Evolutionary conservation across 2,329 filamentous ascomycete species (phyloP), one percentile per base, ranked within the genome.

Genomic region (Didymella sp.): DNA sequence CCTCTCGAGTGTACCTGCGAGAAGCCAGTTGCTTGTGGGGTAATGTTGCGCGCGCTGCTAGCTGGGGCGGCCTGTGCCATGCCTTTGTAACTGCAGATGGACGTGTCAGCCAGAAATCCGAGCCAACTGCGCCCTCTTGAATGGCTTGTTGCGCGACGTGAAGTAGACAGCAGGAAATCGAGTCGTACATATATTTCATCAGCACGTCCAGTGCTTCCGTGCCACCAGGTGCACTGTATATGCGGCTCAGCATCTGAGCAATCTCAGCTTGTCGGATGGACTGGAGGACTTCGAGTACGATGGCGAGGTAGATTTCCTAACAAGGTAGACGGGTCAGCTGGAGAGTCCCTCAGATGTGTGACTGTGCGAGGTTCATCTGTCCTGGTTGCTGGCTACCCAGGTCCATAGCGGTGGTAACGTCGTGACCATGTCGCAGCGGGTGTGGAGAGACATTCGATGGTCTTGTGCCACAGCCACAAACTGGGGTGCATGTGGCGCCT

Each of bases 191-290:
- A 79, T 97, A 99, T 82, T 99, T 99, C 91, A 96, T 96, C 76
- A 99, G 81, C 48, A 94, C 92, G 77, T 99, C 95, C 66, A 96
- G 81, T 59, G 90, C 84, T 78, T 98, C 95, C 60, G 86, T 87
- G 25, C 95, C 95, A 60, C 90, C 90, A 47, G 90, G 86, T 11
- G 88, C 87, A 58, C 81, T 82, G 79, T 95, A 92, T 71, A 98
- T 89, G 56, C 88, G 86, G 78, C 89, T 87, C 66, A 99, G 82
- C 71, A 98, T 87, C 13, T 91, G 90, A 62, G 88, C 92, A 91
- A 98, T 98, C 69, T 99, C 95, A 68, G 90, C 90, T 73, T 95
- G 92, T 76, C 96, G 93, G 79, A 98, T 98, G 19, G 92, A 95
- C 78, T 96, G 93, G 64, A 99, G 82, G 56, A 98, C 93, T 79